Percentiles rank a stretch among this genome's conserved stretches.
These are phyloP conservation scores for Kwoniella bestiolae DNA, from an alignment of 768 basidiomycete genomes.

Conservation along the genomic window DNA sequence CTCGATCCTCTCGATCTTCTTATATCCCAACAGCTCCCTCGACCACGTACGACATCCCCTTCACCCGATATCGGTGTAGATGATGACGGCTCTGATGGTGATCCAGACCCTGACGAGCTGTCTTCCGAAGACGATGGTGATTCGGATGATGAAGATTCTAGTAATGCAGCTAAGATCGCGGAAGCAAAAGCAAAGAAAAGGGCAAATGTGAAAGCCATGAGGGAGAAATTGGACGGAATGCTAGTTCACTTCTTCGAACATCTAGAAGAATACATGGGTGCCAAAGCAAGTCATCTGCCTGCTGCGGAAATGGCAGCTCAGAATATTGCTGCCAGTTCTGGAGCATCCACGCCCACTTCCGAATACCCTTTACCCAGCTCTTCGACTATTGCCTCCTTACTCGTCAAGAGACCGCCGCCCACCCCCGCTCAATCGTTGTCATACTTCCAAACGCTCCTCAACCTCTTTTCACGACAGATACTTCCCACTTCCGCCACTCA, in stretches of 20 bases:
- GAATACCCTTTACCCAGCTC: conserved; percentile 36
- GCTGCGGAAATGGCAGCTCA: conserved; percentile 43
- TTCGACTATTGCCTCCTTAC: conserved; percentile 25
- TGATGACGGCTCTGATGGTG: conserved; percentile 65
- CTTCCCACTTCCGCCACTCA: conserved; percentile 95
- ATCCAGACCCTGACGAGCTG: conserved; percentile 56
- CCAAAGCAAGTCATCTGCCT: conserved; percentile 16
- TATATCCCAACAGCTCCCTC: conserved; percentile 48
- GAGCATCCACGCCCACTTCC: conserved; percentile 41
- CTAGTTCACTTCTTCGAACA: conserved; percentile 83
- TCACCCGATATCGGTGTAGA: conserved; percentile 74
- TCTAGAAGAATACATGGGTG: conserved; percentile 63
- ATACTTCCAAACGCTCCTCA: conserved; percentile 84
- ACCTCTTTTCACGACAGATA: conserved; percentile 91
- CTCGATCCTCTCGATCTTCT: conserved; percentile 80
- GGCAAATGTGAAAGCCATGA: conserved; percentile 69
- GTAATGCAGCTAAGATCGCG: conserved; percentile 30
- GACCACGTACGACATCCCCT: conserved; percentile 18
- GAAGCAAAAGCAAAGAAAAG: conserved; percentile 41
- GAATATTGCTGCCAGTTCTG: conserved; percentile 33
- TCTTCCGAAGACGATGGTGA: conserved; percentile 43
- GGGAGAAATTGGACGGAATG: conserved; percentile 87
- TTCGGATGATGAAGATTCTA: conserved; percentile 45
- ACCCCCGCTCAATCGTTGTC: conserved; percentile 59
- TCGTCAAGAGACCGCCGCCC: conserved; percentile 57